Base-by-base conservation (phyloP, 352 stramenopile species). In the Peronospora farinosa region DNA sequence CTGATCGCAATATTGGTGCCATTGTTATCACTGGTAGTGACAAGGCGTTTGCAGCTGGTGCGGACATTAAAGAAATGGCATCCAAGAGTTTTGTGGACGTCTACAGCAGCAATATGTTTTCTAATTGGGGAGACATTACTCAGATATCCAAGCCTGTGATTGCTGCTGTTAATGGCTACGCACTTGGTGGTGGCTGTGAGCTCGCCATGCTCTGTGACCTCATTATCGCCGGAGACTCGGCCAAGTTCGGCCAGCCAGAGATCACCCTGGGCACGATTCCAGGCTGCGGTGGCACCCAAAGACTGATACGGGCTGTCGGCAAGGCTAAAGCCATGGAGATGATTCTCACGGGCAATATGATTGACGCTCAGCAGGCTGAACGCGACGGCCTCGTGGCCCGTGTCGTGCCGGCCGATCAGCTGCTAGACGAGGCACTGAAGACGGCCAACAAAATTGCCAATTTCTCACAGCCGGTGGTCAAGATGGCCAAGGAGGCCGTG, bases 321-420 rank as follows among this genome's bases (percentile, higher is more conserved):
- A 99, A 99, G 79, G 86, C 91, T 28, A 99, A 99, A 73, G 92
- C 92, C 37, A 99, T 99, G 96, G 87, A 98, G 62, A 97, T 99
- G 89, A 85, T 97, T 41, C 79, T 99, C 35, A 99, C 96, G n/a
- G 96, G 95, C 46, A 95, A 95, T 69, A 93, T 97, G 72, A 98
- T 99, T 41, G 79, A 88, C 71, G 96, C 96, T 4, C 70, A 98
- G 47, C 86, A 98, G 71, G 95, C 95, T 2, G 86, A 97, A 59
- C 67, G 78, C 30, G 89, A 95, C 60, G 96, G 96, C 15, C 84
- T 98, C 30, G 92, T 98, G 12, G 84, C 92, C 16, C 92, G 92
- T 32, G 86, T 98, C 15, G 92, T 97, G 59, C 87, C 91, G 7
- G 78, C 84, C 2, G 90, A 95, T 40, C 67, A 94, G 42, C 79